Evolutionary conservation across 768 basidiomycete species (phyloP), one percentile per base, ranked within the genome.

Genomic region (Astraeus odoratus): DNA sequence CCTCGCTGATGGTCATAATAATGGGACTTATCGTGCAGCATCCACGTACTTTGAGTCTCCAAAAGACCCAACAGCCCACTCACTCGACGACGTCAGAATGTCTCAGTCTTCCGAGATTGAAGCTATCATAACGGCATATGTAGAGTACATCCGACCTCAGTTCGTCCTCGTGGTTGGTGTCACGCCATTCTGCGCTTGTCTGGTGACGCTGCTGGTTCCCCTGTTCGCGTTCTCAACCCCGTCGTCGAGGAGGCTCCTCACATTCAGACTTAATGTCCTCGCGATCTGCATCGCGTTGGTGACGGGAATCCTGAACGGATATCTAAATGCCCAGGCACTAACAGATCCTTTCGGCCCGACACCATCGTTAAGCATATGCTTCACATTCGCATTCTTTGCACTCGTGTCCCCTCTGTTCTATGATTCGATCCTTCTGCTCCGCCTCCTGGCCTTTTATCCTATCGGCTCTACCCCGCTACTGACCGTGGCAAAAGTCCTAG

Each of bases 361-460:
- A 13, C 23, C 37, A 7, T 24, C 15, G 4, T 39, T 24, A 39
- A n/a, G 37, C 23, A 25, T 25, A 39, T 25, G 37, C n/a, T 39
- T 39, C 37, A 39, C 37, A 1, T 39, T 39, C 5, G 37, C 37
- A n/a, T n/a, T 39, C 22, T 39, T 39, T 39, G 12, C 37, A 3
- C 22, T 39, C 7, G 9, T 22, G 13, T 39, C 37, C 24, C 37
- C 37, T 12, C 16, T 39, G 15, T 39, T 39, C 13, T 39, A 39
- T 25, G 69, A 72, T 47, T 61, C 57, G 10, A 63, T 72, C 30
- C 63, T 72, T 8, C 33, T 68, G n/a, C 52, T 69, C 40, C 60
- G 70, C 0, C 57, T 72, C 9, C 44, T 61, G 22, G 63, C 65
- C 3, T 62, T 72, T 6, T 70, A 62, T 44, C 67, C 69, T 1